Evolutionary conservation across 192 early-diverging fungal species (phyloP).

Genomic region (Coemansia sp.): DNA sequence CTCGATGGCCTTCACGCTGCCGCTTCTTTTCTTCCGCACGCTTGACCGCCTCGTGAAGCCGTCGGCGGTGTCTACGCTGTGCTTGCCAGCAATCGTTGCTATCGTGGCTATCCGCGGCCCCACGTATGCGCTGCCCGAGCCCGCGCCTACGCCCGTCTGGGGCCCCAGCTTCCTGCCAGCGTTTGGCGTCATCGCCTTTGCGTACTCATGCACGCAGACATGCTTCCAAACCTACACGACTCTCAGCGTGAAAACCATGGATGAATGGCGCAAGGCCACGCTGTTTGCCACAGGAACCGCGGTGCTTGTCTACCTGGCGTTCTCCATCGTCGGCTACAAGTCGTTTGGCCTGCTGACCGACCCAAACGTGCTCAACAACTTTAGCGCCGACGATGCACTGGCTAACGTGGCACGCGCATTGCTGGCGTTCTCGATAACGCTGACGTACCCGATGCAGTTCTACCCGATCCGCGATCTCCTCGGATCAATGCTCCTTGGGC

Average conservation of each 20-base stretch:
- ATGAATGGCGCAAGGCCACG: slow-evolving; percentile 56
- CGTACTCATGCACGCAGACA: slow-evolving; percentile 67
- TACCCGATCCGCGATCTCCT: slow-evolving; percentile 53
- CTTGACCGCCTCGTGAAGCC: slow-evolving; percentile 61
- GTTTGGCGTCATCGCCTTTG: slow-evolving; percentile 69
- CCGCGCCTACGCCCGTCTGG: slow-evolving; percentile 56
- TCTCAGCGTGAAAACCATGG: slow-evolving; percentile 46
- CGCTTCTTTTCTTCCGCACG: slow-evolving; percentile 65
- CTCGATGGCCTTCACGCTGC: slow-evolving; percentile 51
- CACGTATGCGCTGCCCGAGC: slow-evolving; percentile 49
- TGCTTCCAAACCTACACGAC: slow-evolving; percentile 63
- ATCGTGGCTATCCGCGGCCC: slow-evolving; percentile 63
- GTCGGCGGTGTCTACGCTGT: slow-evolving; percentile 62
- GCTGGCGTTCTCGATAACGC: slow-evolving; percentile 63
- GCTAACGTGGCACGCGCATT: slow-evolving; percentile 65
- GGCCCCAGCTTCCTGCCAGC: slow-evolving; percentile 65
- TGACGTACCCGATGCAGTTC: slow-evolving; percentile 62
- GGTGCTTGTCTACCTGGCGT: slow-evolving; percentile 60
- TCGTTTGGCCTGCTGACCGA: slow-evolving; percentile 63
- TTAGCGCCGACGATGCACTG: slow-evolving; percentile 58
- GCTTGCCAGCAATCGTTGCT: slow-evolving; percentile 64
- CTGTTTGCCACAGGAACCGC: slow-evolving; percentile 56
- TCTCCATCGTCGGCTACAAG: slow-evolving; percentile 64
- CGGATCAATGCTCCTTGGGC: slow-evolving; percentile 11
- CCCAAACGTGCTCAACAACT: slow-evolving; percentile 71